Percentiles rank a stretch among this genome's conserved stretches.
Conservation (phyloP, 495 filamentous ascomycete genomes). For the Xylaria intraflava region DNA sequence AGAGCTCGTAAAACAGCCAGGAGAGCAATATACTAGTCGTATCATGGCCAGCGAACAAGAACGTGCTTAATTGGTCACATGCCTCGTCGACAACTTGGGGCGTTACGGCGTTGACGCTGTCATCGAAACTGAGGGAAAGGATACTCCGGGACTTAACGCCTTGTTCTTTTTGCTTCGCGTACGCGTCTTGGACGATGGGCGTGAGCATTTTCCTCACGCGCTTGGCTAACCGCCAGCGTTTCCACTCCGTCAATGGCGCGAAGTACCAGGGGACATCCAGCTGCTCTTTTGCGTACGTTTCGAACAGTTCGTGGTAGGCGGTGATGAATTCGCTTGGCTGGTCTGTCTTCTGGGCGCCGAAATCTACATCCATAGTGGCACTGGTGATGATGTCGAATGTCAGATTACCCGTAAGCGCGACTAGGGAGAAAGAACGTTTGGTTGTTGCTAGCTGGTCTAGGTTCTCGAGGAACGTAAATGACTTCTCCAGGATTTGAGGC, state of each 20-base stretch:
- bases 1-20: conserved; percentile 43
- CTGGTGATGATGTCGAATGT: conserved; percentile 36
- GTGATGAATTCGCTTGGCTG: conserved; percentile 19
- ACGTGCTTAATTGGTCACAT: conserved; percentile 34
- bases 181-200: no score
- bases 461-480: conserved; percentile 22
- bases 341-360: not conserved
- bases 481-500: conserved; percentile 36
- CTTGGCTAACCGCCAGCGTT: no score
- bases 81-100: conserved; percentile 17
- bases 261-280: conserved; percentile 18
- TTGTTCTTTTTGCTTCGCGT: not conserved
- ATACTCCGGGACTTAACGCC: conserved; percentile 22
- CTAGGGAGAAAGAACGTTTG: conserved; percentile 24
- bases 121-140: conserved; percentile 28
- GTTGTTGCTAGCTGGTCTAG: conserved; percentile 20
- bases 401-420: conserved; percentile 22
- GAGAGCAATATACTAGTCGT: conserved; percentile 37
- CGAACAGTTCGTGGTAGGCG: conserved; percentile 22
- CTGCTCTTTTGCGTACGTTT: conserved; percentile 15
- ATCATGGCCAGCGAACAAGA: conserved; percentile 47
- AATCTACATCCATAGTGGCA: conserved; percentile 2
- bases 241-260: not conserved
- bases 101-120: conserved; percentile 17
- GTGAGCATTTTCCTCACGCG: no score